These are phyloP conservation scores for Conticribra weissflogii DNA, from an alignment of 108 stramenopile genomes.

Conservation along the genomic window DNA sequence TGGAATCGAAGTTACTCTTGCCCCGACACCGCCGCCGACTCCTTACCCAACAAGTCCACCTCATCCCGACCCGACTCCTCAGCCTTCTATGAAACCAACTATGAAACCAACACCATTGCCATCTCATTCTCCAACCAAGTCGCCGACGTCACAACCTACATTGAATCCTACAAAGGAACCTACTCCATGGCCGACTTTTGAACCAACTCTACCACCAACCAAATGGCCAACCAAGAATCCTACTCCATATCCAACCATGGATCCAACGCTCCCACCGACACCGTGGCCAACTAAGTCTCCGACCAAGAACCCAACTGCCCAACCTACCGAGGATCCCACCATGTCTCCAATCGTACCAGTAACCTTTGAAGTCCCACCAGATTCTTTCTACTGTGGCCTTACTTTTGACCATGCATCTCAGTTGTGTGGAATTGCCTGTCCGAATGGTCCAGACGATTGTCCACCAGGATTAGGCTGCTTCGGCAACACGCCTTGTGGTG, in stretches of 20 bases:
- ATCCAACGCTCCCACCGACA: slow-evolving; percentile 27
- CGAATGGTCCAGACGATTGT: slow-evolving; percentile 43
- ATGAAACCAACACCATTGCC: slow-evolving; percentile 20
- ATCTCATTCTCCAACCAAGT: background rate
- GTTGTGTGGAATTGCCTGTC: slow-evolving; percentile 41
- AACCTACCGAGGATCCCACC: slow-evolving; percentile 34
- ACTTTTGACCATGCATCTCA: slow-evolving; percentile 46
- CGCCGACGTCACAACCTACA: background rate
- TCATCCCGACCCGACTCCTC: background rate
- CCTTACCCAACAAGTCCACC: slow-evolving; percentile 7
- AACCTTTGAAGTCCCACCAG: slow-evolving; percentile 41
- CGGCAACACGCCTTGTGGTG: slow-evolving; percentile 52
- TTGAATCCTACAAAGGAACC: slow-evolving; percentile 15
- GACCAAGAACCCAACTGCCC: slow-evolving; percentile 34
- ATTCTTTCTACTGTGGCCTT: slow-evolving; percentile 52
- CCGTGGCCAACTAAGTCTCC: slow-evolving; percentile 23
- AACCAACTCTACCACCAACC: background rate
- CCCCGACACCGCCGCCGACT: background rate
- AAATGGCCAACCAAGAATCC: slow-evolving; percentile 2
- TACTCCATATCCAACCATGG: slow-evolving; percentile 10
- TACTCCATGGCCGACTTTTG: slow-evolving; percentile 11
- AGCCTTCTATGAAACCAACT: slow-evolving; percentile 17
- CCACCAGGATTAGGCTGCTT: slow-evolving; percentile 43
- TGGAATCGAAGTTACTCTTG: background rate
- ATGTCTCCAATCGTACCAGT: slow-evolving; percentile 43